Percentiles rank a stretch among this genome's conserved stretches.
These are phyloP conservation scores for Aegilops longissima DNA, from an alignment of 176 grass and related monocot genomes.

Conservation along the genomic window DNA sequence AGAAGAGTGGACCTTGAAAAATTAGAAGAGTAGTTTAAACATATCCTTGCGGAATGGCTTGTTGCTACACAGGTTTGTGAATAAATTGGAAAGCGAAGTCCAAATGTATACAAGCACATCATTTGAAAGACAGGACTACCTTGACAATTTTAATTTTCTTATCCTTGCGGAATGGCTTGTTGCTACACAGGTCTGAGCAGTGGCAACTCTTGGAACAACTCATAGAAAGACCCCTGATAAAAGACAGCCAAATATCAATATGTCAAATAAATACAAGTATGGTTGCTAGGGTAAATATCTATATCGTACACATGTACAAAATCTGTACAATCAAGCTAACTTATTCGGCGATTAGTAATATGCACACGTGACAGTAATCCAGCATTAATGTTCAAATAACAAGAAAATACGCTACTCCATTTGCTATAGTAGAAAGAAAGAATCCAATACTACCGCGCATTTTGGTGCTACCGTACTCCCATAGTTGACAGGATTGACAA, in stretches of 20 bases:
- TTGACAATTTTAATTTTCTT: constrained; percentile 98
- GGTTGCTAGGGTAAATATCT: constrained; percentile 2
- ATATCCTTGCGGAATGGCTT: neutral
- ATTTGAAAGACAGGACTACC: constrained; percentile 53
- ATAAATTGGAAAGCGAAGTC: neutral
- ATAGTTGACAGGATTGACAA: neutral
- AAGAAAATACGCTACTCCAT: constrained; percentile 7
- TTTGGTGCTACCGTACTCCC: neutral
- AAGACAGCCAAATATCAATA: neutral
- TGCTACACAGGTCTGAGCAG: constrained; percentile 90
- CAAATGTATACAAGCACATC: neutral
- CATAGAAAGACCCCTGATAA: constrained; percentile 70
- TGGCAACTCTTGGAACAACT: constrained; percentile 93
- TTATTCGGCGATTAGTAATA: constrained; percentile 2
- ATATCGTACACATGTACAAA: constrained; percentile 8
- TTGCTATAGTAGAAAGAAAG: neutral
- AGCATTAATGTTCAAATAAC: constrained; percentile 7
- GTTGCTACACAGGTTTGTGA: neutral
- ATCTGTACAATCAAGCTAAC: neutral
- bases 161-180: constrained; percentile 92
- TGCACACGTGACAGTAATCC: neutral
- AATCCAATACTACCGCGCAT: neutral
- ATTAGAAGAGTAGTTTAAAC: neutral
- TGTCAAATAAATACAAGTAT: neutral
- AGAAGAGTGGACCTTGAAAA: neutral